Base-by-base conservation (phyloP, 164 flowering plant species). In the Brasenia schreberi region DNA sequence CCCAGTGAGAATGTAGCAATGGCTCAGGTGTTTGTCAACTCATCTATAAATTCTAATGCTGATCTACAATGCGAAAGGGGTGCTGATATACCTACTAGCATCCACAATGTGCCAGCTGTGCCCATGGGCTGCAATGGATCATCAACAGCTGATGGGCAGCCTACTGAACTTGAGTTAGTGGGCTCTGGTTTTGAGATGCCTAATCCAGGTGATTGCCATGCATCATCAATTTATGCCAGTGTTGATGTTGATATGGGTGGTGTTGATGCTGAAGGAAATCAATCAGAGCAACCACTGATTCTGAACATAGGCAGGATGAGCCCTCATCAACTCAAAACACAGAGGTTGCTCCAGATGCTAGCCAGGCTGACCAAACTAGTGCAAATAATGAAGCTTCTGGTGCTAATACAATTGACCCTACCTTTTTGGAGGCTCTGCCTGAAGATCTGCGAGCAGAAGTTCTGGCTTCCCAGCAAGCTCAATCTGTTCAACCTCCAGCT, bases 401-500 rank as follows among this genome's bases (percentile, higher is more conserved):
- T 71, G 76, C 86, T 44, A 82, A 83, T 78, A 77, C 81, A 58
- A 94, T 94, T 65, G 98, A 94, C 76, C 96, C 98, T 19, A 85
- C 98, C 42, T 94, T 94, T 72, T 78, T 94, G 77, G 97, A 94
- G 71, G 98, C 98, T 43, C 75, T 94, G 53, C 98, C 97, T 72
- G 98, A 90, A 70, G 96, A 94, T 77, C 79, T 94, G 10, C 82
- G 98, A 62, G 97, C 92, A 43, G 98, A 94, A 79, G 98, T 94
- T 63, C 82, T 94, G 42, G 92, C 98, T 71, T 87, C 97, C 27
- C 97, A 90, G 77, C 97, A 86, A 75, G 85, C 86, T 68, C 98
- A 84, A 69, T 56, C 93, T 65, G 84, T 81, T 66, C 85, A 78
- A 62, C 80, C 89, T 76, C 80, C 94, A 66, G 64, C 85, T 27